These are phyloP conservation scores for Cyberlindnera samutprakarnensis DNA, from an alignment of 805 yeast genomes.

Conservation along the genomic window DNA sequence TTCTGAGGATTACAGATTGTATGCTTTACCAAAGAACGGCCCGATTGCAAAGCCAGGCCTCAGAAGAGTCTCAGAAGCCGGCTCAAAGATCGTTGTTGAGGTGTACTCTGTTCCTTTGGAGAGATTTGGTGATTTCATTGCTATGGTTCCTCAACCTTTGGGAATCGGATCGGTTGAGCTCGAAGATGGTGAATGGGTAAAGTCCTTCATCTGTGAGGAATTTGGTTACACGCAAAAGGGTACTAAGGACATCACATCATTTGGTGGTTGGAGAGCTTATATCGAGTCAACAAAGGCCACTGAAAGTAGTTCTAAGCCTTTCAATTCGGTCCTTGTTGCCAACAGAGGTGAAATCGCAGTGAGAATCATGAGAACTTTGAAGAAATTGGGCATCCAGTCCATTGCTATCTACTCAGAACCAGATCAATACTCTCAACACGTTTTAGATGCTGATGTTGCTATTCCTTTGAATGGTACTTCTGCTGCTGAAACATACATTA, in stretches of 20 bases:
- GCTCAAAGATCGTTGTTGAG: constrained; percentile 65
- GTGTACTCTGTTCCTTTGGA: constrained; percentile 76
- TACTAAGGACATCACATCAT: constrained; percentile 72
- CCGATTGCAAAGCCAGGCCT: constrained; percentile 89
- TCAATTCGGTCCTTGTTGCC: constrained; percentile 83
- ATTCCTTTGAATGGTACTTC: constrained; percentile 72
- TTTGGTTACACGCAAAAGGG: constrained; percentile 68
- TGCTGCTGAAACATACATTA: constrained; percentile 87
- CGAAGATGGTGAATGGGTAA: constrained; percentile 73
- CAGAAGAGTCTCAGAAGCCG: constrained; percentile 44
- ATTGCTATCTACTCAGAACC: constrained; percentile 89
- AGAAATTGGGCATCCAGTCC: constrained; percentile 67
- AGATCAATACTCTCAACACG: constrained; percentile 86
- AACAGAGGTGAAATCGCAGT: constrained; percentile 98
- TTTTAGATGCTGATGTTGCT: constrained; percentile 72
- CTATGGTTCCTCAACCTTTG: constrained; percentile 89
- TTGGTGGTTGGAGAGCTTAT: constrained; percentile 84
- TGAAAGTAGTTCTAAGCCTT: constrained; percentile 44
- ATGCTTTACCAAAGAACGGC: constrained; percentile 76
- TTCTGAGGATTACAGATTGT: constrained; percentile 62
- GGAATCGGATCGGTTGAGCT: constrained; percentile 93
- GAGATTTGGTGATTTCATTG: constrained; percentile 72
- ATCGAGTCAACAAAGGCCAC: constrained; percentile 28
- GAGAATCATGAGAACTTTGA: constrained; percentile 82
- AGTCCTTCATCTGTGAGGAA: constrained; percentile 94